A percentile compares a stretch with the other conserved stretches of the same genome.
Evolutionary conservation across 1,284 basidiomycete genomes (phyloP).

Genomic region (Ustilago shanxiensis): DNA sequence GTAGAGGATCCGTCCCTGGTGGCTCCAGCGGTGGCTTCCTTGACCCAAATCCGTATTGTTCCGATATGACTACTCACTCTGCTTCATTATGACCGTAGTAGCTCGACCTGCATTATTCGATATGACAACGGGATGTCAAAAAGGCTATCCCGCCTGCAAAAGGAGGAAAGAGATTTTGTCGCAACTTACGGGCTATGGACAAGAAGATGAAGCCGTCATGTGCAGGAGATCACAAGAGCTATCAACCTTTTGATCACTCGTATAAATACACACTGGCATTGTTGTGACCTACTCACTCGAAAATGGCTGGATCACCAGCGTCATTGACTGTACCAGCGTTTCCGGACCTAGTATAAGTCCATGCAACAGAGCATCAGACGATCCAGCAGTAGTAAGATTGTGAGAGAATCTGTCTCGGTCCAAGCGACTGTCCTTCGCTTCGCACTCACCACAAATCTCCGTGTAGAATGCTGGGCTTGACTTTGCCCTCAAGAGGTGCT

Average conservation of each 20-base stretch:
- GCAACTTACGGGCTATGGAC: constrained; percentile 22
- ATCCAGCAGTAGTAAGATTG: background rate
- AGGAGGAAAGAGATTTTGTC: background rate
- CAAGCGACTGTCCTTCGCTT: background rate
- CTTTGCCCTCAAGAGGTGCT: constrained; percentile 40
- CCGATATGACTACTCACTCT: constrained; percentile 31
- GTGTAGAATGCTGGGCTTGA: constrained; percentile 41
- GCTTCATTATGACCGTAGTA: constrained; percentile 54
- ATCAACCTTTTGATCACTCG: background rate
- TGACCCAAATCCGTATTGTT: too few species aligned
- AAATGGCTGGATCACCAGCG: constrained; percentile 39
- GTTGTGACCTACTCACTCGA: constrained; percentile 25
- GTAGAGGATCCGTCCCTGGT: too few species aligned
- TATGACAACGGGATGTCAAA: background rate
- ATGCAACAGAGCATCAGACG: background rate
- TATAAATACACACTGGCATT: background rate
- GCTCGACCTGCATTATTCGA: constrained; percentile 28
- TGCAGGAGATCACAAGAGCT: background rate
- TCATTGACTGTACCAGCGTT: constrained; percentile 36
- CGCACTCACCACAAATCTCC: constrained; percentile 45
- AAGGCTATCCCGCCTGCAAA: background rate
- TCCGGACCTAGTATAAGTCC: constrained; percentile 24
- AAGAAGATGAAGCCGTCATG: background rate
- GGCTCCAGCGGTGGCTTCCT: too few species aligned
- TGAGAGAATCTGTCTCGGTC: background rate